Conservation (phyloP, 192 early-diverging fungal species). For the Globomyces pollinis-pini region DNA sequence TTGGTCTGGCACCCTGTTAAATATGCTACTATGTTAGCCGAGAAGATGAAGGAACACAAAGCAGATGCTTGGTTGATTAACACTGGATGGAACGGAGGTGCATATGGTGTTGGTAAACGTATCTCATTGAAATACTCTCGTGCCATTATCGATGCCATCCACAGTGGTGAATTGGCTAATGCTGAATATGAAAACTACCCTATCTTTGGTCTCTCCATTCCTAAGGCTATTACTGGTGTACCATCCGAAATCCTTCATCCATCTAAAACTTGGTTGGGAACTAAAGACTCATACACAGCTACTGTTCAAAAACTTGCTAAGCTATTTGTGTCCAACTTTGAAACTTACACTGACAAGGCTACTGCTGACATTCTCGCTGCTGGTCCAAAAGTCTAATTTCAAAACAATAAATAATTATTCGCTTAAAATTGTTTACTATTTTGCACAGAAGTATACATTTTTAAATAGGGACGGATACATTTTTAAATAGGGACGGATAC, state of each 20-base stretch:
- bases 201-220: slow-evolving; percentile 82
- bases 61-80: slow-evolving; percentile 89
- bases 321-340: slow-evolving; percentile 88
- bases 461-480: no score
- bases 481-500: no score
- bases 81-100: slow-evolving; percentile 95
- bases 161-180: slow-evolving; percentile 81
- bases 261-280: slow-evolving; percentile 75
- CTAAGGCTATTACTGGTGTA: slow-evolving; percentile 66
- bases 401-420: no score
- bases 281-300: slow-evolving; percentile 49
- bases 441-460: no score
- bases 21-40: slow-evolving; percentile 94
- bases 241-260: slow-evolving; percentile 84
- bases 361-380: slow-evolving; percentile 65
- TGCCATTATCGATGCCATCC: slow-evolving; percentile 96
- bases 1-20: slow-evolving; percentile 91
- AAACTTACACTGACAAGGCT: slow-evolving; percentile 70
- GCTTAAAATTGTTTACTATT: no score
- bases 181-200: slow-evolving; percentile 81
- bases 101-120: slow-evolving; percentile 82
- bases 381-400: slow-evolving; percentile 39
- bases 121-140: slow-evolving; percentile 95
- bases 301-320: slow-evolving; percentile 70
- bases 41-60: slow-evolving; percentile 83